Evolutionary conservation across 768 basidiomycete genomes (phyloP).

Genomic region (Pisolithus albus): DNA sequence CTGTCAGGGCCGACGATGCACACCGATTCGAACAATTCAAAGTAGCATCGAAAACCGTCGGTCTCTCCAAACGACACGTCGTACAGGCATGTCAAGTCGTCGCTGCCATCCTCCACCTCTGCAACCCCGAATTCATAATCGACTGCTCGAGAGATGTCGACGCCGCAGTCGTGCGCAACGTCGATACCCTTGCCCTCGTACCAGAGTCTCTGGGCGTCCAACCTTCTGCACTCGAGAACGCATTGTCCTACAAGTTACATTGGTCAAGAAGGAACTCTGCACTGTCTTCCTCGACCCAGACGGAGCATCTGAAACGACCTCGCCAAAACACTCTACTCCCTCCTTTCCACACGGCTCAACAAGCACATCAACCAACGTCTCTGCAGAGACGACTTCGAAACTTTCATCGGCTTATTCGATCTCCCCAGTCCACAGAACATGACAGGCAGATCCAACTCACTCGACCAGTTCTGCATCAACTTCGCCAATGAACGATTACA

Average conservation of each 20-base stretch:
- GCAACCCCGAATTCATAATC: constrained; percentile 87
- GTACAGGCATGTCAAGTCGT: constrained; percentile 93
- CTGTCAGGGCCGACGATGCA: constrained; percentile 72
- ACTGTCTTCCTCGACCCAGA: constrained; percentile 95
- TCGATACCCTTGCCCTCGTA: constrained; percentile 73
- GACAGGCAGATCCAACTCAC: constrained; percentile 79
- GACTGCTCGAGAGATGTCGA: constrained; percentile 84
- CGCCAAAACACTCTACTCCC: constrained; percentile 86
- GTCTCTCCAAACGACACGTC: constrained; percentile 89
- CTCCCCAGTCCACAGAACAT: constrained; percentile 91
- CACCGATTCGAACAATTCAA: constrained; percentile 90
- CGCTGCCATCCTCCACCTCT: constrained; percentile 93
- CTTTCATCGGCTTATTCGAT: constrained; percentile 91
- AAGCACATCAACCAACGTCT: constrained; percentile 94
- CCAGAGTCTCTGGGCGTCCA: constrained; percentile 89
- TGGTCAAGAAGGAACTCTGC: constrained; percentile 95
- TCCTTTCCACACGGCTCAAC: constrained; percentile 93
- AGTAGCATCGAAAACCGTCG: constrained; percentile 86
- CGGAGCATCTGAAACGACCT: constrained; percentile 89
- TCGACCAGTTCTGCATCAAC: constrained; percentile 96
- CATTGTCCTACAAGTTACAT: constrained; percentile 84
- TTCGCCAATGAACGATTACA: constrained; percentile 92
- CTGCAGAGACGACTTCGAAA: constrained; percentile 86
- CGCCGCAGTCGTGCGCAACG: constrained; percentile 86
- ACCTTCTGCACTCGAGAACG: constrained; percentile 61